Percentiles rank a stretch among this genome's conserved stretches.
Conservation (phyloP, 345 rosid species). For the Pseudoturritis turrita region DNA sequence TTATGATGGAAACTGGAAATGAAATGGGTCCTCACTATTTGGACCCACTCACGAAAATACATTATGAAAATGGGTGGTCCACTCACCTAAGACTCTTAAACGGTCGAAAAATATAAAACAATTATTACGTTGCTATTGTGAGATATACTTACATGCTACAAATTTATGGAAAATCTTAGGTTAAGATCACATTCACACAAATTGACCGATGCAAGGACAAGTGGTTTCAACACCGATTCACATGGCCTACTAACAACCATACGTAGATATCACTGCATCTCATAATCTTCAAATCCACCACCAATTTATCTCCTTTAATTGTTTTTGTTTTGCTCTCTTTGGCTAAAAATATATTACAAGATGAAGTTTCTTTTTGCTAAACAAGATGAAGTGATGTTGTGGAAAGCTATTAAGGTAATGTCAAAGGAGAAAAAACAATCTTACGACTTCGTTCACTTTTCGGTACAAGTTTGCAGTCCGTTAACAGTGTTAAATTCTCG, state of each 20-base stretch:
- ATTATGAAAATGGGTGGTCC: constrained; percentile 30
- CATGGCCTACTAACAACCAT: constrained; percentile 7
- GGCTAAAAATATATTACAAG: too few relatives aligned
- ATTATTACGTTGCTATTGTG: constrained; percentile 17
- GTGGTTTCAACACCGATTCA: neutral
- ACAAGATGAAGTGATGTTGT: neutral
- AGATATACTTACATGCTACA: constrained; percentile 6
- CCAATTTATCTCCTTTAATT: too few relatives aligned
- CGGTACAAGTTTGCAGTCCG: neutral
- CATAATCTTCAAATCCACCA: neutral
- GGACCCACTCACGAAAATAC: constrained; percentile 36
- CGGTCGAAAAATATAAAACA: constrained; percentile 26
- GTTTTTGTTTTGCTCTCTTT: too few relatives aligned
- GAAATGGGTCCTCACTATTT: constrained; percentile 24
- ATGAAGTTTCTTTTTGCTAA: too few relatives aligned
- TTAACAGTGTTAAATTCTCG: neutral
- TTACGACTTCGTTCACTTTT: neutral
- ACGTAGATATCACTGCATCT: neutral
- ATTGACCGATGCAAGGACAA: constrained; percentile 12
- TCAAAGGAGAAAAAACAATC: neutral
- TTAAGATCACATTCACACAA: constrained; percentile 20
- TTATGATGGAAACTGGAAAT: constrained; percentile 28
- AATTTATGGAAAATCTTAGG: constrained; percentile 20
- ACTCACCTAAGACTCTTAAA: constrained; percentile 31
- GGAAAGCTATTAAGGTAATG: neutral